Conservation (phyloP, 352 stramenopile genomes). For the Phytophthora citricola region DNA sequence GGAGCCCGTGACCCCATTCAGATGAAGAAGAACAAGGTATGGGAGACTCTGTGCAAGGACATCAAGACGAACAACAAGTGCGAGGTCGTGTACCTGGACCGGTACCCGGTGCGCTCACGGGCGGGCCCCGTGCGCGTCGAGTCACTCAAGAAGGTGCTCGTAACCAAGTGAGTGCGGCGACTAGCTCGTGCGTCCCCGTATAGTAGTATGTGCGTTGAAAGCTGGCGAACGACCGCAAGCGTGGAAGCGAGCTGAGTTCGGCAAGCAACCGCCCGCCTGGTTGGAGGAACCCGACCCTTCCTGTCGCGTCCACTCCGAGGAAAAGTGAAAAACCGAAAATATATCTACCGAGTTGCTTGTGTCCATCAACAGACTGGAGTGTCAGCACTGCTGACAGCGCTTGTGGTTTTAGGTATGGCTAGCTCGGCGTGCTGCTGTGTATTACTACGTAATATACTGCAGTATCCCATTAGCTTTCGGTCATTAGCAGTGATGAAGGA, state of each 20-base stretch:
- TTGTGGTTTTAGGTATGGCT: no score
- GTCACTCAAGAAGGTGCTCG: slow-evolving; percentile 60
- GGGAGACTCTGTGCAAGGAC: slow-evolving; percentile 74
- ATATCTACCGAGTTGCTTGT: slow-evolving; percentile 29
- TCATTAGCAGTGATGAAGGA: no score
- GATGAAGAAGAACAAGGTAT: slow-evolving; percentile 90
- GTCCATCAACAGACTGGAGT: no score
- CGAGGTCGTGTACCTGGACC: slow-evolving; percentile 75
- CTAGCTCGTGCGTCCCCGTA: slow-evolving; percentile 12
- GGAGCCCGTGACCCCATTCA: slow-evolving; percentile 79
- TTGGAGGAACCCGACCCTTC: neutral
- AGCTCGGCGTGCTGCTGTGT: no score
- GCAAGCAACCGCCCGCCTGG: slow-evolving; percentile 15
- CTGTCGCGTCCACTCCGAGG: neutral
- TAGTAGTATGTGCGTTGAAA: slow-evolving; percentile 25
- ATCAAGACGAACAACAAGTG: slow-evolving; percentile 84
- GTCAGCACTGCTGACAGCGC: no score
- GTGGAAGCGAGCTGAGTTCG: slow-evolving; percentile 23
- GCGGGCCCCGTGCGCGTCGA: slow-evolving; percentile 64
- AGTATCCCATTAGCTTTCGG: no score
- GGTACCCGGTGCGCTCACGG: slow-evolving; percentile 62
- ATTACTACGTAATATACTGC: no score
- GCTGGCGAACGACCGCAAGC: slow-evolving; percentile 25
- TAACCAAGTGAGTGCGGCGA: slow-evolving; percentile 44
- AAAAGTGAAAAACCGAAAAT: slow-evolving; percentile 24